Base-by-base conservation (phyloP, 2,329 filamentous ascomycete genomes). In the Chalara sp. region DNA sequence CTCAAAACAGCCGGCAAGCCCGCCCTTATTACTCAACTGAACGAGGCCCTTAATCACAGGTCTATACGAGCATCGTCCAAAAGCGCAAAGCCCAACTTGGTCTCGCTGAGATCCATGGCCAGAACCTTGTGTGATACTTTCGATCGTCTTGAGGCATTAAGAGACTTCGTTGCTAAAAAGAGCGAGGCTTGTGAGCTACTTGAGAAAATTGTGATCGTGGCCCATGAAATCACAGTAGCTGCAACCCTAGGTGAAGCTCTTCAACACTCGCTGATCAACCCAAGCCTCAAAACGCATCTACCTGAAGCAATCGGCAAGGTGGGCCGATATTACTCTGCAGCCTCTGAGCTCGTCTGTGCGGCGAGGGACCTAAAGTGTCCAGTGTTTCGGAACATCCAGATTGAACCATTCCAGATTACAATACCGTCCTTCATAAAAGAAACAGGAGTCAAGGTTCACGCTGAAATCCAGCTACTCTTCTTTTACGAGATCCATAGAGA, bases 401-500 rank as follows among this genome's bases (percentile, higher is more conserved):
- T 63, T 6, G 53, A 61, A 41, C 29, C 57, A 4, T 56, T 62
- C 13, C 32, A 52, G 39, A 56, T 51, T 43, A 45, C 33, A 42
- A 51, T 46, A 45, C 58, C 46, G 32, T 40, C 21, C 46, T 53
- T 32, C 50, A 46, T 42, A 28, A 32, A 30, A 32, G 33, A 32
- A 44, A 28, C 32, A 37, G 30, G 5, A 39, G 47, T 35, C n/a
- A 71, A 67, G 46, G 65, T 78, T 29, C 75, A 79, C 53, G 74
- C 74, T 4, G 74, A 78, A 58, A 68, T 79, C 30, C 74, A 78
- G 52, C 67, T 79, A 21, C 52, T 76, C 6, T 70, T 67, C 47
- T 67, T 72, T 53, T 74, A 69, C 49, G 68, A 74, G 46, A 46
- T 63, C 2, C 53, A 65, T 32, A 47, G 59, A 3, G n/a, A 53